Evolutionary conservation across 495 filamentous ascomycete species (phyloP), one percentile per base, ranked within the genome.

Genomic region (Talaromyces wortmannii): DNA sequence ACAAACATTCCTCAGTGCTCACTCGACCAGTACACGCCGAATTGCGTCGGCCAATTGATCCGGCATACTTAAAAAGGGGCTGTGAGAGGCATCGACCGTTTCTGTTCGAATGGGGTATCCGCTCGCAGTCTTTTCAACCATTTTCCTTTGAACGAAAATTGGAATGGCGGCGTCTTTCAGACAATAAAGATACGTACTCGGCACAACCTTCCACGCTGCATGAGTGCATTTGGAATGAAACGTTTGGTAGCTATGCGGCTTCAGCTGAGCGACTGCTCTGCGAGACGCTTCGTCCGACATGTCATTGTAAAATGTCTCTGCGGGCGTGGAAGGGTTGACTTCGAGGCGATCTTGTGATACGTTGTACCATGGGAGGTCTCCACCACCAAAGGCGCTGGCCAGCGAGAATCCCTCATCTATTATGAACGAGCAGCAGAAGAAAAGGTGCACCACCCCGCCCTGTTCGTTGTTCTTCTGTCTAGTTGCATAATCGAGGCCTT

Each of bases 101-200:
- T 23, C 23, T 23, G 23, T 23, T 23, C 23, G 23, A 23, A 23
- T 23, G 23, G 23, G 23, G 23, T 23, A 23, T 23, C 23, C 23
- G 23, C 2, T 4, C 23, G 23, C 23, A 23, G 23, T 23, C 2
- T 23, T 23, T 23, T 23, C 23, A 1, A 23, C 23, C 23, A 23
- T 23, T 1, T 23, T 23, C 23, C 23, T 23, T 23, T 23, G 23
- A 1, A 23, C 23, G 23, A 23, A 23, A 2, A 23, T 23, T 0
- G 62, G 62, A 57, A 77, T 67, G 10, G 71, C 64, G n/a, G 59
- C 32, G 59, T 83, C 78, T 10, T 67, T 57, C 11, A 73, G 64
- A 53, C 76, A 80, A 8, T 80, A 52, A 2, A 83, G 50, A 50
- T 79, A 83, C 1, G 76, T 76, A 10, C 63, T 64, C 0, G 77